Evolutionary conservation across 345 rosid species (phyloP).

Genomic region (Alliaria petiolata): DNA sequence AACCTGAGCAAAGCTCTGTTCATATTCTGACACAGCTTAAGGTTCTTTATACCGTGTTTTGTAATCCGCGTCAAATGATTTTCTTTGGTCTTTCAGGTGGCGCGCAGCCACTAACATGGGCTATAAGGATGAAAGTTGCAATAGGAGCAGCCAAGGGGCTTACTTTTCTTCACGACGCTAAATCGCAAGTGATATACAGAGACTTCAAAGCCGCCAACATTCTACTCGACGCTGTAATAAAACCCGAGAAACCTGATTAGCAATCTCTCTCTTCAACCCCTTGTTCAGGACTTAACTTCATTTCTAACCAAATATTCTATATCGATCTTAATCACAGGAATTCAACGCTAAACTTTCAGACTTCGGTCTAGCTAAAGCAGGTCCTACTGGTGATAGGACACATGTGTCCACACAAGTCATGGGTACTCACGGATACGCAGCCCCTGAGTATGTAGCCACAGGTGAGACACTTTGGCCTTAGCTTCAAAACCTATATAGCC

Average conservation of each 20-base stretch:
- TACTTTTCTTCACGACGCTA: slow-evolving; percentile 83
- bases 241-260: neutral
- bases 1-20: neutral
- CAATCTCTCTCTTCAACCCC: neutral
- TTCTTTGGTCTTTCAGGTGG: slow-evolving; percentile 49
- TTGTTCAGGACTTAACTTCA: neutral
- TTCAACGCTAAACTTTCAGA: slow-evolving; percentile 89
- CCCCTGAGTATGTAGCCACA: slow-evolving; percentile 97
- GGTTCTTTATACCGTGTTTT: neutral
- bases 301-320: neutral
- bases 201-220: slow-evolving; percentile 98
- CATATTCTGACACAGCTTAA: neutral
- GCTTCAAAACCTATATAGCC: neutral
- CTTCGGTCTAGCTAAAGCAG: slow-evolving; percentile 97
- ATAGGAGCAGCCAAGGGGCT: slow-evolving; percentile 96
- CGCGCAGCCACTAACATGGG: slow-evolving; percentile 89
- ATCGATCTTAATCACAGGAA: slow-evolving; percentile 48
- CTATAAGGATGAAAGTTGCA: slow-evolving; percentile 87
- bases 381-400: slow-evolving; percentile 95
- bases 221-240: slow-evolving; percentile 76
- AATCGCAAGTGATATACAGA: slow-evolving; percentile 91
- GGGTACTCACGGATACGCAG: slow-evolving; percentile 98
- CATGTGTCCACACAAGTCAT: slow-evolving; percentile 96
- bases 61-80: neutral
- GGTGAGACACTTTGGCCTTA: slow-evolving; percentile 39